Percentiles rank a stretch among this genome's conserved stretches.
These are phyloP conservation scores for Pestalotiopsis sp. DNA, from an alignment of 2,329 filamentous ascomycete genomes.

Conservation along the genomic window DNA sequence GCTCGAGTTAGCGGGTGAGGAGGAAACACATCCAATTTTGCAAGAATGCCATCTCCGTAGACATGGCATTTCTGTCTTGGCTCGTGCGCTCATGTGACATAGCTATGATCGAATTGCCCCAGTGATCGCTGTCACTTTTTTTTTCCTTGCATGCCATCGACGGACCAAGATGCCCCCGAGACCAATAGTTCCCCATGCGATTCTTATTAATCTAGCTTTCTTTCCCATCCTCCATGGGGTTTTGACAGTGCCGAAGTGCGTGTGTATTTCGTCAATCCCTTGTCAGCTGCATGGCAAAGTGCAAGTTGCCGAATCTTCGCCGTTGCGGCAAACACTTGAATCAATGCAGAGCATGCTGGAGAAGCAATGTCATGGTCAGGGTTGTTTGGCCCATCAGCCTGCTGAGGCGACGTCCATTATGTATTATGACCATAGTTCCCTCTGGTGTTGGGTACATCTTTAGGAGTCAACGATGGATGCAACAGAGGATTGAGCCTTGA, in stretches of 20 bases:
- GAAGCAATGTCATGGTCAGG: no score
- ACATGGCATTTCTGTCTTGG: conserved; percentile 19
- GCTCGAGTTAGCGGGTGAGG: neutral
- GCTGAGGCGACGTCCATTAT: no score
- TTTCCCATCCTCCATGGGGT: neutral
- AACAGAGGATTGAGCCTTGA: no score
- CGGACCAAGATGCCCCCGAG: neutral
- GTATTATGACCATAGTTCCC: no score
- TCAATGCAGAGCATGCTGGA: neutral
- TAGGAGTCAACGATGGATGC: no score
- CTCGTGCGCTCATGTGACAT: neutral
- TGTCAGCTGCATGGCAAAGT: neutral
- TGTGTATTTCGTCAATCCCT: neutral
- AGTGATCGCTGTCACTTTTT: neutral
- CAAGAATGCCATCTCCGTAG: conserved; percentile 22
- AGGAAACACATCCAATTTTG: conserved; percentile 2
- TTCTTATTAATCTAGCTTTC: neutral
- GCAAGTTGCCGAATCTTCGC: neutral
- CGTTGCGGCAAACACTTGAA: neutral
- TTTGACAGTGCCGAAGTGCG: neutral
- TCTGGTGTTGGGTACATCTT: no score
- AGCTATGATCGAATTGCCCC: conserved; percentile 15
- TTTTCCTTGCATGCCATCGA: neutral
- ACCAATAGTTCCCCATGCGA: neutral
- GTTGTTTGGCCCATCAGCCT: no score